phyloP scores from a whole-genome alignment of 345 rosid genomes.

The Eucalyptus polybractea region DNA sequence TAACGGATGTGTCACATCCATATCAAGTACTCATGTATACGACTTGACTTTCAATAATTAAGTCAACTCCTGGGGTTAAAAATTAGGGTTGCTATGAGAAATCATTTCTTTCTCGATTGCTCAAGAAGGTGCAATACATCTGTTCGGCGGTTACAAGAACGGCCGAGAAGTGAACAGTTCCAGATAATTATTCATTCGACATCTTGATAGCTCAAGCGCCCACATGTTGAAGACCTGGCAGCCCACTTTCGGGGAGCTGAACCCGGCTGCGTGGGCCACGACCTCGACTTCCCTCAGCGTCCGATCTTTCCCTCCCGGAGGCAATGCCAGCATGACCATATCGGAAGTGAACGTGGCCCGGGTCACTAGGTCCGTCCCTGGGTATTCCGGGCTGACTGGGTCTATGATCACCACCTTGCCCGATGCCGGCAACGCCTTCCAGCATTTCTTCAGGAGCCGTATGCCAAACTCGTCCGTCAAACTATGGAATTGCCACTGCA shows the following conservation, averaged over 20 bases:
- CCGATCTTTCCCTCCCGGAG: slow-evolving; percentile 32
- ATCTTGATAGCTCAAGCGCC: background rate
- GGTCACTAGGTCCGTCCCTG: slow-evolving; percentile 7
- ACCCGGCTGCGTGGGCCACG: slow-evolving; percentile 24
- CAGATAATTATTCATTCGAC: too few relatives aligned
- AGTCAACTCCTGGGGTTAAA: too few relatives aligned
- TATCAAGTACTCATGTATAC: too few relatives aligned
- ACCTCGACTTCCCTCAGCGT: slow-evolving; percentile 16
- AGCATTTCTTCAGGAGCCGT: slow-evolving; percentile 28
- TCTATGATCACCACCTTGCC: slow-evolving; percentile 39
- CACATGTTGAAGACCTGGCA: background rate
- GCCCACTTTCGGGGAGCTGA: background rate
- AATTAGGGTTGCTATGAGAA: background rate
- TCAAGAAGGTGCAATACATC: too few relatives aligned
- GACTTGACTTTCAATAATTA: too few relatives aligned
- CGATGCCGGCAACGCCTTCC: slow-evolving; percentile 12
- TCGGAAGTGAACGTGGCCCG: slow-evolving; percentile 18
- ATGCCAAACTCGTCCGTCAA: slow-evolving; percentile 27
- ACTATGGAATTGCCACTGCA: slow-evolving; percentile 24
- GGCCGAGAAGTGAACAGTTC: too few relatives aligned
- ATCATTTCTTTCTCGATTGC: too few relatives aligned
- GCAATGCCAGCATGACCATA: slow-evolving; percentile 22
- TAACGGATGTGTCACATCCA: background rate
- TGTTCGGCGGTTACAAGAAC: too few relatives aligned
- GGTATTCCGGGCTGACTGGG: slow-evolving; percentile 11